These are phyloP conservation scores for Hymenoscyphus linearis DNA, from an alignment of 2,329 filamentous ascomycete species.

Conservation along the genomic window DNA sequence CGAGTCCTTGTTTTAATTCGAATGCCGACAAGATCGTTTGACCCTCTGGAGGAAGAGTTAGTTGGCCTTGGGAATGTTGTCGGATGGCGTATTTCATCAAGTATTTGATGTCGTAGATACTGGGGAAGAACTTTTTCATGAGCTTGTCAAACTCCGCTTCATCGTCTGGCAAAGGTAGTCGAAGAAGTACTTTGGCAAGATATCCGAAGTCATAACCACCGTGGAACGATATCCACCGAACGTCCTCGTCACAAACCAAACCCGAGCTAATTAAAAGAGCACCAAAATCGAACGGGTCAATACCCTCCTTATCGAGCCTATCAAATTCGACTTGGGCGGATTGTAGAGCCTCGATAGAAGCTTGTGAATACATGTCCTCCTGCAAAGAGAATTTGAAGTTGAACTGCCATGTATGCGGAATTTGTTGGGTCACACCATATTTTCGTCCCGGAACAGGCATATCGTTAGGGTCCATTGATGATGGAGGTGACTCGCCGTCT, in stretches of 20 bases:
- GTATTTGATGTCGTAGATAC: conserved; percentile 93
- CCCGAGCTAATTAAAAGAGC: conserved; percentile 87
- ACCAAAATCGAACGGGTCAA: conserved; percentile 85
- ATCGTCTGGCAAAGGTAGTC: conserved; percentile 76
- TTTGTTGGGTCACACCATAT: conserved; percentile 45
- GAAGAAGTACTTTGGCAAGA: conserved; percentile 86
- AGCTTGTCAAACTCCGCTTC: conserved; percentile 85
- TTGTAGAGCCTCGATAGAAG: conserved; percentile 85
- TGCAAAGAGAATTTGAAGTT: conserved; percentile 96
- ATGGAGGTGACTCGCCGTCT: conserved; percentile 79
- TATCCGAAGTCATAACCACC: conserved; percentile 98
- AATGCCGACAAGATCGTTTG: conserved; percentile 74
- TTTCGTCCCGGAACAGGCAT: conserved; percentile 35
- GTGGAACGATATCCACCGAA: conserved; percentile 97
- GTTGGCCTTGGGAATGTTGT: conserved; percentile 58
- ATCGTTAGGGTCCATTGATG: conserved; percentile 39
- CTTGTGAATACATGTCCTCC: conserved; percentile 96
- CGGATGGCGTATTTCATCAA: conserved; percentile 85
- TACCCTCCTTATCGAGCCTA: conserved; percentile 78
- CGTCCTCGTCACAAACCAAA: conserved; percentile 78
- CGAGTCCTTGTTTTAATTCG: conserved; percentile 84
- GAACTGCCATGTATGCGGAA: conserved; percentile 96
- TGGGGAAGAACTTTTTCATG: conserved; percentile 89
- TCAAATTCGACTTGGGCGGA: conserved; percentile 91
- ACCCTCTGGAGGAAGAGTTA: conserved; percentile 56